Conservation (phyloP, 805 yeast species). For the Lachancea thermotolerans region DNA sequence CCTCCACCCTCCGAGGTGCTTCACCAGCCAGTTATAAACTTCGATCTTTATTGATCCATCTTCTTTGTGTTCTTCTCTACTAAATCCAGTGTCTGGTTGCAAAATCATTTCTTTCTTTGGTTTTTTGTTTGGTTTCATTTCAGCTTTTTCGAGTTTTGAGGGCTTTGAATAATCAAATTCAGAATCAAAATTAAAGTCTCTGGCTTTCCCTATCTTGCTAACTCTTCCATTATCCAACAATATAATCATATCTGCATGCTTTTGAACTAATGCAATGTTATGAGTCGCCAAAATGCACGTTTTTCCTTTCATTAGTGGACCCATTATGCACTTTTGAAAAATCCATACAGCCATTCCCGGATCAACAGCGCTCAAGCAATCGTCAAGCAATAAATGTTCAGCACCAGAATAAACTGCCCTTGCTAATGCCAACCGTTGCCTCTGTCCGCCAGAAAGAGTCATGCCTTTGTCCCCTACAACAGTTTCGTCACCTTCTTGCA, state of each 20-base stretch:
- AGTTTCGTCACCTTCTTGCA: slow-evolving; percentile 85
- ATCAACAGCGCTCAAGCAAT: slow-evolving; percentile 94
- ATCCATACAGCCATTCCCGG: slow-evolving; percentile 94
- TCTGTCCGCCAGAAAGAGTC: slow-evolving; percentile 94
- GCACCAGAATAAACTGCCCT: slow-evolving; percentile 89
- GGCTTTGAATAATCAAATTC: too few relatives aligned
- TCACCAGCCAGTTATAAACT: slow-evolving; percentile 65
- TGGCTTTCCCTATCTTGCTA: slow-evolving; percentile 36
- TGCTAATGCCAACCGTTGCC: slow-evolving; percentile 92
- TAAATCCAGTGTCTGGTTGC: slow-evolving; percentile 46
- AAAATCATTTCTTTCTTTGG: slow-evolving; percentile 21
- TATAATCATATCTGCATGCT: slow-evolving; percentile 75
- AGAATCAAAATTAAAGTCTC: neutral
- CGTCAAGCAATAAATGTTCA: slow-evolving; percentile 77
- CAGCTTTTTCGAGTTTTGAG: slow-evolving; percentile 29
- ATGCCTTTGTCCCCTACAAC: slow-evolving; percentile 98
- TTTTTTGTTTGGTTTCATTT: slow-evolving; percentile 28
- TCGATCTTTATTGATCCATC: slow-evolving; percentile 72
- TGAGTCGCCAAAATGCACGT: slow-evolving; percentile 91
- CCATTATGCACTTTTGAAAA: slow-evolving; percentile 84
- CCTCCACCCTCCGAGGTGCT: slow-evolving; percentile 58
- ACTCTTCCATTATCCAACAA: slow-evolving; percentile 81
- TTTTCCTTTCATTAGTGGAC: slow-evolving; percentile 77
- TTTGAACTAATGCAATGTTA: slow-evolving; percentile 82
- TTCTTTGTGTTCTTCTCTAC: slow-evolving; percentile 77